Evolutionary conservation across 345 rosid genomes (phyloP).

Genomic region (Populus deltoides): DNA sequence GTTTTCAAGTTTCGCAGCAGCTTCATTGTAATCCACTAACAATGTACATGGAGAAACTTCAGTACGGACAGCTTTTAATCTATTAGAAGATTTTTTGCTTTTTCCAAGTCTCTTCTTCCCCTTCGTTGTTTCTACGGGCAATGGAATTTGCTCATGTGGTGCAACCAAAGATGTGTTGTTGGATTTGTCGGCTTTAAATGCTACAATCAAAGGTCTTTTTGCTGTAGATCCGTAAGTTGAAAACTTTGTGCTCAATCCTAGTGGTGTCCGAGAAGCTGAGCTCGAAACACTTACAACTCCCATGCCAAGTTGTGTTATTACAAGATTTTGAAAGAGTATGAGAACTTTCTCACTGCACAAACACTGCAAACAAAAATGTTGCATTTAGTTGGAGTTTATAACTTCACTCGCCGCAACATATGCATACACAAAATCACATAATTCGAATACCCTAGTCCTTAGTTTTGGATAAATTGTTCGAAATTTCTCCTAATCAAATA

Average conservation of each 20-base stretch:
- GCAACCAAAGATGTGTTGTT: conserved; percentile 42
- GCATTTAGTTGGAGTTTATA: conserved; percentile 9
- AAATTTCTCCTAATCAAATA: neutral
- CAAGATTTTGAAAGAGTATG: neutral
- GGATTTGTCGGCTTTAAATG: conserved; percentile 65
- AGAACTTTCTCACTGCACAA: conserved; percentile 13
- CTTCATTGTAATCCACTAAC: conserved; percentile 80
- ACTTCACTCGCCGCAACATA: neutral
- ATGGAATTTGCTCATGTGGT: conserved; percentile 42
- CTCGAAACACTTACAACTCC: conserved; percentile 85
- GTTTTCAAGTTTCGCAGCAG: conserved; percentile 83
- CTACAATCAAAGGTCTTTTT: conserved; percentile 59
- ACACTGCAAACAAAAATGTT: conserved; percentile 24
- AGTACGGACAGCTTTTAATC: conserved; percentile 25
- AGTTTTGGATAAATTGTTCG: neutral
- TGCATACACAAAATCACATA: neutral
- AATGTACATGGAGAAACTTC: conserved; percentile 35
- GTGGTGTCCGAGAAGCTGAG: conserved; percentile 67
- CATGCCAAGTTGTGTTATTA: conserved; percentile 43
- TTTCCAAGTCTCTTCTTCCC: conserved; percentile 44
- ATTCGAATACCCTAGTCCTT: neutral
- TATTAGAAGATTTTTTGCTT: conserved; percentile 32
- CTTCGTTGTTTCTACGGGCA: conserved; percentile 48
- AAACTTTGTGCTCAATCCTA: conserved; percentile 50
- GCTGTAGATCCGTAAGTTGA: conserved; percentile 33